Evolutionary conservation across 2,329 filamentous ascomycete genomes (phyloP).

Genomic region (Epichloe sp.): DNA sequence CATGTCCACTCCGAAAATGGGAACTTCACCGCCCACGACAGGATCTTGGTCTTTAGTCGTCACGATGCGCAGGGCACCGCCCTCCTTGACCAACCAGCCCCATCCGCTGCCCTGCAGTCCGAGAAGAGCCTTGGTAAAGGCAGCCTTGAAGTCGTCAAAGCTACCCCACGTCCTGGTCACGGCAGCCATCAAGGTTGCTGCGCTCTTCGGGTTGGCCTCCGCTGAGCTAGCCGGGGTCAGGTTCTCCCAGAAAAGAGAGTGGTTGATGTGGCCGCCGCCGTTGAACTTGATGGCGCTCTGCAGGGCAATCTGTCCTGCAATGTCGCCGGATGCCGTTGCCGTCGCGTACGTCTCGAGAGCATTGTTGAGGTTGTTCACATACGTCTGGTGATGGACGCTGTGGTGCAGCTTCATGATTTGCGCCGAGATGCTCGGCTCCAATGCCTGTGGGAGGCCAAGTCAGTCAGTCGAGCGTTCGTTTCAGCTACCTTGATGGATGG

Average conservation of each 20-base stretch:
- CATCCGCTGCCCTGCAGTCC: conserved; percentile 74
- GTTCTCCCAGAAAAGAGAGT: conserved; percentile 86
- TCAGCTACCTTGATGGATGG: conserved; percentile 5
- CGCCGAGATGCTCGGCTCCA: conserved; percentile 60
- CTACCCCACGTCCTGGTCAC: conserved; percentile 58
- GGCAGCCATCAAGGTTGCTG: conserved; percentile 43
- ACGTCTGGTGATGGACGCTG: conserved; percentile 66
- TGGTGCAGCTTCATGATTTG: conserved; percentile 78
- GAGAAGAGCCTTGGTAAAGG: conserved; percentile 52
- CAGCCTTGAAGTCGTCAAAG: conserved; percentile 49
- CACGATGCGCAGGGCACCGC: conserved; percentile 50
- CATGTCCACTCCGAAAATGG: conserved; percentile 72
- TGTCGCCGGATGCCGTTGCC: conserved; percentile 42
- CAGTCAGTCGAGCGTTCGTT: conserved; percentile 29
- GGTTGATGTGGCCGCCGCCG: conserved; percentile 86
- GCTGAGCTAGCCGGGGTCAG: conserved; percentile 47
- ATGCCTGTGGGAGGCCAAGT: conserved; percentile 32
- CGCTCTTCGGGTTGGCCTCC: conserved; percentile 37
- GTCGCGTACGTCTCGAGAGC: conserved; percentile 46
- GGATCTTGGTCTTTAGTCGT: conserved; percentile 84
- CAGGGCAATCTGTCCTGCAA: conserved; percentile 52
- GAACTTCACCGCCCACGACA: conserved; percentile 48
- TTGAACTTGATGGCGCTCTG: conserved; percentile 71
- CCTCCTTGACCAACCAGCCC: conserved; percentile 70
- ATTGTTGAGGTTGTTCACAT: conserved; percentile 63